phyloP scores from a whole-genome alignment of 306 rosid species.

The Citrullus colocynthis region DNA sequence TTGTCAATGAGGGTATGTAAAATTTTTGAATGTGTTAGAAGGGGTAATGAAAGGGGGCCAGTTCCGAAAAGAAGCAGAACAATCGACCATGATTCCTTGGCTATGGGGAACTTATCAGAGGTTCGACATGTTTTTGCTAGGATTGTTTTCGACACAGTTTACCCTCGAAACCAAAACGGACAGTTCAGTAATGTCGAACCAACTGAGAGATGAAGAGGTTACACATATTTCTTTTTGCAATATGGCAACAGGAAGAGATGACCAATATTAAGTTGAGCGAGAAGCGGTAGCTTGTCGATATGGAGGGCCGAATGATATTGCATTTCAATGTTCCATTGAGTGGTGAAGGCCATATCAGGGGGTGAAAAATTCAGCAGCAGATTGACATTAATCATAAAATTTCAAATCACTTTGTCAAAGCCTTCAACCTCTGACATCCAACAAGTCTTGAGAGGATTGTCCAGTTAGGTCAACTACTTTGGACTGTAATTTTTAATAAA shows the following conservation, averaged over 20 bases:
- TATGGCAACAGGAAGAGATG: neutral
- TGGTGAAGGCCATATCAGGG: neutral
- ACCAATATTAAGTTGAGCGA: neutral
- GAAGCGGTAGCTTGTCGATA: neutral
- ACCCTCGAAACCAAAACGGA: slow-evolving; percentile 12
- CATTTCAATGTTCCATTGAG: neutral
- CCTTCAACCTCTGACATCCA: neutral
- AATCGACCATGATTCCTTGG: slow-evolving; percentile 17
- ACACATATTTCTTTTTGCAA: neutral
- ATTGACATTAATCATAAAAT: neutral
- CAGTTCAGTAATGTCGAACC: neutral
- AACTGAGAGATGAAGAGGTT: neutral
- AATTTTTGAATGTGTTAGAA: slow-evolving; percentile 21
- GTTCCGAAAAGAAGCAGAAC: slow-evolving; percentile 14
- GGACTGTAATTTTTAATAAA: no score
- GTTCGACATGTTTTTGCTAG: slow-evolving; percentile 25
- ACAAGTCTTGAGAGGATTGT: no score
- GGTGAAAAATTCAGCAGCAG: neutral
- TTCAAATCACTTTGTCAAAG: neutral
- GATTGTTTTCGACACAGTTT: slow-evolving; percentile 21
- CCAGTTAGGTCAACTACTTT: no score
- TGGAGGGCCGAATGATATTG: neutral
- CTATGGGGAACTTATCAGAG: slow-evolving; percentile 21
- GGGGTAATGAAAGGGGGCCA: slow-evolving; percentile 10
- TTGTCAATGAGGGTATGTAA: slow-evolving; percentile 13